Percentiles rank a stretch among this genome's conserved stretches.
These are phyloP conservation scores for Boletus hoseneyae DNA, from an alignment of 1,284 basidiomycete species.

Conservation along the genomic window DNA sequence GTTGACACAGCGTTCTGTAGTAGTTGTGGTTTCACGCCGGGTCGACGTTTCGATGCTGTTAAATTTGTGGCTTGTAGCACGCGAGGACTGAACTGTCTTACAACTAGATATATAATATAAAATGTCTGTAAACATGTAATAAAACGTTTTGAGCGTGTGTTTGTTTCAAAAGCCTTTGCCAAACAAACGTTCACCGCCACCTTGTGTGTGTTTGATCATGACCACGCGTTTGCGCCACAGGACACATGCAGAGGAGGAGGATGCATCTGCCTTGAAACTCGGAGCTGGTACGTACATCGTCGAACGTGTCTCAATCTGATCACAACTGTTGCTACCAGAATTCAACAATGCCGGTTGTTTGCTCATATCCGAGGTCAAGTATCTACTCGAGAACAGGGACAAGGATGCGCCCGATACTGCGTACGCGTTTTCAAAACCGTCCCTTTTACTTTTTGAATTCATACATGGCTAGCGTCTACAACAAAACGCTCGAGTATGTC, in stretches of 20 bases:
- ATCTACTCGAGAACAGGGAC: constrained; percentile 81
- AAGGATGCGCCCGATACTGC: constrained; percentile 81
- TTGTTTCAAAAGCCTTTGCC: constrained; percentile 30
- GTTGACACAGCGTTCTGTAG: constrained; percentile 11
- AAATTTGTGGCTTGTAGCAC: constrained; percentile 26
- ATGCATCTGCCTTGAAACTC: constrained; percentile 51
- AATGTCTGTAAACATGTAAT: constrained; percentile 39
- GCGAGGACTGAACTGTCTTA: constrained; percentile 23
- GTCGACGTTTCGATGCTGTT: constrained; percentile 23
- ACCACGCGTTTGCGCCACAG: constrained; percentile 48
- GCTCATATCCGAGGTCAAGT: constrained; percentile 88
- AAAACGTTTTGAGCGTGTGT: constrained; percentile 18
- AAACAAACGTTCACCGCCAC: constrained; percentile 23
- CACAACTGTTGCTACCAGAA: constrained; percentile 43
- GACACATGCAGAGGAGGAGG: constrained; percentile 50
- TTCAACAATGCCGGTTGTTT: constrained; percentile 90
- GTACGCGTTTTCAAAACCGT: neutral
- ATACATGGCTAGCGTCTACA: constrained; percentile 65
- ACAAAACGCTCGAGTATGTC: constrained; percentile 90
- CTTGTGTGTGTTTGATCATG: constrained; percentile 30
- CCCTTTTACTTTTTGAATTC: neutral
- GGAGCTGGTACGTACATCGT: constrained; percentile 40
- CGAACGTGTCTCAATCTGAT: neutral
- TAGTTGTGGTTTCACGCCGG: constrained; percentile 7
- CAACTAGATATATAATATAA: constrained; percentile 34